Conservation (phyloP, 371 early-diverging fungal genomes). For the Dichotomocladium elegans region DNA sequence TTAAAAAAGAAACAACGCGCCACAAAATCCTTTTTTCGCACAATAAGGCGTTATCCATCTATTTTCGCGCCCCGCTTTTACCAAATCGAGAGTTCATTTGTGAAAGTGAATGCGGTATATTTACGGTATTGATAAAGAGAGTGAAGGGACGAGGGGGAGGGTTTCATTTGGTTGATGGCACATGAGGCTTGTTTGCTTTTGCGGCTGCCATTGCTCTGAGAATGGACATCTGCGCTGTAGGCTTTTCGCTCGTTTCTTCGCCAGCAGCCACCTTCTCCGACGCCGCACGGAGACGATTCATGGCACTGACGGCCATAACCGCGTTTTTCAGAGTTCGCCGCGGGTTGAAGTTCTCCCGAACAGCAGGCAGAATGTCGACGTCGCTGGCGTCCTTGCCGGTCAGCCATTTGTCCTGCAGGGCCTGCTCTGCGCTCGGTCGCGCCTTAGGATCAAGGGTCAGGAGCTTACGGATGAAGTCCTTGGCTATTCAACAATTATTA, state of each 20-base stretch:
- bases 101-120: neutral
- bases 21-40: too few species aligned
- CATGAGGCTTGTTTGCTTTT: neutral
- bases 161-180: neutral
- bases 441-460: slow-evolving; percentile 65
- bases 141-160: neutral
- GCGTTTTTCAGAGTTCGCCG: slow-evolving; percentile 37
- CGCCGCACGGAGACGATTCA: slow-evolving; percentile 27
- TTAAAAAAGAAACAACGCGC: too few species aligned
- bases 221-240: neutral
- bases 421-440: slow-evolving; percentile 78
- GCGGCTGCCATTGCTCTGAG: neutral
- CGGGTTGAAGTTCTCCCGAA: slow-evolving; percentile 65
- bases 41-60: neutral
- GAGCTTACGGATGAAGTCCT: slow-evolving; percentile 79
- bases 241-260: neutral
- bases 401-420: slow-evolving; percentile 83
- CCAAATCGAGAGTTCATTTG: too few species aligned
- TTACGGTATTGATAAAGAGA: neutral
- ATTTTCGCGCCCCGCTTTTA: neutral
- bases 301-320: slow-evolving; percentile 32
- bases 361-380: slow-evolving; percentile 68
- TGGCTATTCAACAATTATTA: slow-evolving; percentile 48
- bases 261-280: too few species aligned
- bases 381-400: slow-evolving; percentile 51